Evolutionary conservation across 768 basidiomycete genomes (phyloP).

Genomic region (Termitomyces eurrhizus): DNA sequence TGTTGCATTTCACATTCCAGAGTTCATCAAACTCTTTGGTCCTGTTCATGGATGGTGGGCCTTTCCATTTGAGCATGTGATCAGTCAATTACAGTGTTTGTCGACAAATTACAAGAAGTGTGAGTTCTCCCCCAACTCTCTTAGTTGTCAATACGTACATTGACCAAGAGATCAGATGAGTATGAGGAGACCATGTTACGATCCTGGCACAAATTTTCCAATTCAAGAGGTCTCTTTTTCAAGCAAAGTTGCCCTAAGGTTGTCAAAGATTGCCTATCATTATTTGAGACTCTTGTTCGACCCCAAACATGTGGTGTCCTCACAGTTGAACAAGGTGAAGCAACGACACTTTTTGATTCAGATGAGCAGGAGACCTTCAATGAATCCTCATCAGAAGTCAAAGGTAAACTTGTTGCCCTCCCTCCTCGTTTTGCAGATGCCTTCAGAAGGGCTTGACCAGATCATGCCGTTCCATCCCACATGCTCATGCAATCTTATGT

Average conservation of each 20-base stretch:
- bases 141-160: background rate
- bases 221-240: no score
- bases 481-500: background rate
- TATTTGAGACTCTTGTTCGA: background rate
- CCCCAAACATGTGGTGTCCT: background rate
- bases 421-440: background rate
- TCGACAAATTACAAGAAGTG: background rate
- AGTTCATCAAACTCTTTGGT: background rate
- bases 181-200: background rate
- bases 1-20: background rate
- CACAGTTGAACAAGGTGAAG: background rate
- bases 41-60: background rate
- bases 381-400: background rate
- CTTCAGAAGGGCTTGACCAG: background rate
- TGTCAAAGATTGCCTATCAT: background rate
- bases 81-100: background rate
- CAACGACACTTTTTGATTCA: background rate
- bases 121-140: background rate
- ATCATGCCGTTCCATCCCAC: background rate
- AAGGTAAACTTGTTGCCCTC: no score
- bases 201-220: background rate
- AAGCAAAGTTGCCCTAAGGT: background rate
- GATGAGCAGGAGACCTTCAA: no score
- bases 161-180: background rate
- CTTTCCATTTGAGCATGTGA: background rate